Evolutionary conservation across 176 grass and related monocot species (phyloP), one percentile per base, ranked within the genome.

Genomic region (Zizania latifolia): DNA sequence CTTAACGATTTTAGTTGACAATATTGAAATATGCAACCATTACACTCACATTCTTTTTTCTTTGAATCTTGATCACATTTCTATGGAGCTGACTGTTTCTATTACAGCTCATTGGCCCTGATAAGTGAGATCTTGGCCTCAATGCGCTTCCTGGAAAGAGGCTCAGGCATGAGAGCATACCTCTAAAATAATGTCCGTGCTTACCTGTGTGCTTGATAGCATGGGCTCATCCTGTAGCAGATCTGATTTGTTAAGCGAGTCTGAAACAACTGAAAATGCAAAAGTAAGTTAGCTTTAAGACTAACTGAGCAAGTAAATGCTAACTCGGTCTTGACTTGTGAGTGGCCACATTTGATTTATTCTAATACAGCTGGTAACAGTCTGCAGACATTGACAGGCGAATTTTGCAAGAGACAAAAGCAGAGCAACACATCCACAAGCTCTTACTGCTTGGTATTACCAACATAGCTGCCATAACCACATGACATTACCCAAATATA

Each of bases 181-280:
- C 10, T 71, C 65, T 87, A 75, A 77, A 76, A 72, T 82, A 39
- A 89, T 91, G 78, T 89, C 84, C 31, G 79, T 89, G 75, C 89
- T 89, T 78, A 80, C 82, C 63, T 66, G 63, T 39, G 77, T 89
- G 55, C 72, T 88, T 71, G 82, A 89, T 86, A 93, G 63, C 76
- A 98, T 98, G 91, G 95, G 95, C 30, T 94, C 89, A 65, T 98
- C 84, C 69, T 98, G 95, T 64, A 98, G 95, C 81, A 89, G 84
- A 90, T 39, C 85, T 41, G 89, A 98, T 84, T 85, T 89, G 10
- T 58, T 88, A 60, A 86, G 90, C 48, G 89, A 98, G 75, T 63
- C 76, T 40, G 85, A 94, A 68, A 77, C 89, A 30, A 72, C 86
- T 69, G 91, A 88, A 72, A 98, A 94, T 81, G 57, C 68, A 72